Evolutionary conservation across 352 stramenopile genomes (phyloP).

Genomic region (Pythium sukuiense): DNA sequence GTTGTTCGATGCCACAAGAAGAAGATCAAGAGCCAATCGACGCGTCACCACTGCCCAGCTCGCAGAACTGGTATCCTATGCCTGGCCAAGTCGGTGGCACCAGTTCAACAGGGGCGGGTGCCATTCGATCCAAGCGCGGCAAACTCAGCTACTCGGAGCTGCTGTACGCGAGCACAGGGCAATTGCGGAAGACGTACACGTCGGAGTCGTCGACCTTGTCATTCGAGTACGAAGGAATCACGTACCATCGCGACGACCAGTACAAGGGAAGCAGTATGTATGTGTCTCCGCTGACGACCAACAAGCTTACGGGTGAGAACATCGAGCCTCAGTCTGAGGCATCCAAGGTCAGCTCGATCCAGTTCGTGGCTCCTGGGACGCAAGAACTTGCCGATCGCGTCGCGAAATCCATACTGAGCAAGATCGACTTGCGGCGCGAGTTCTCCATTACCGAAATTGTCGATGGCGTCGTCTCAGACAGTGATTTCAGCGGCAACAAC

Average conservation of each 20-base stretch:
- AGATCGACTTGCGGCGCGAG: slow-evolving; percentile 57
- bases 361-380: slow-evolving; percentile 22
- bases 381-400: slow-evolving; percentile 41
- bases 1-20: slow-evolving; percentile 73
- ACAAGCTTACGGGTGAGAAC: slow-evolving; percentile 26
- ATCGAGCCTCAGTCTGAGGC: slow-evolving; percentile 19
- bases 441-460: slow-evolving; percentile 60
- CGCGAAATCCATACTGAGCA: slow-evolving; percentile 46
- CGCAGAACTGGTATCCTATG: slow-evolving; percentile 63
- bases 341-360: slow-evolving; percentile 10
- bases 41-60: slow-evolving; percentile 42
- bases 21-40: slow-evolving; percentile 70
- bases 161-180: slow-evolving; percentile 75
- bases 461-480: slow-evolving; percentile 40
- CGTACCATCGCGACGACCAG: slow-evolving; percentile 74
- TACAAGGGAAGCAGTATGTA: slow-evolving; percentile 87
- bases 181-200: slow-evolving; percentile 83
- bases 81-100: slow-evolving; percentile 39
- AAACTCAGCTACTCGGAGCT: slow-evolving; percentile 86
- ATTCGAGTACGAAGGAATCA: slow-evolving; percentile 73
- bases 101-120: slow-evolving; percentile 12
- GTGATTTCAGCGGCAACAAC: background rate
- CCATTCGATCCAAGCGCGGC: slow-evolving; percentile 38
- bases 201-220: slow-evolving; percentile 71
- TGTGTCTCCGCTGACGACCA: slow-evolving; percentile 42